A percentile compares a stretch with the other conserved stretches of the same genome.
Conservation (phyloP, 192 early-diverging fungal genomes). For the Entophlyctis luteolus region DNA sequence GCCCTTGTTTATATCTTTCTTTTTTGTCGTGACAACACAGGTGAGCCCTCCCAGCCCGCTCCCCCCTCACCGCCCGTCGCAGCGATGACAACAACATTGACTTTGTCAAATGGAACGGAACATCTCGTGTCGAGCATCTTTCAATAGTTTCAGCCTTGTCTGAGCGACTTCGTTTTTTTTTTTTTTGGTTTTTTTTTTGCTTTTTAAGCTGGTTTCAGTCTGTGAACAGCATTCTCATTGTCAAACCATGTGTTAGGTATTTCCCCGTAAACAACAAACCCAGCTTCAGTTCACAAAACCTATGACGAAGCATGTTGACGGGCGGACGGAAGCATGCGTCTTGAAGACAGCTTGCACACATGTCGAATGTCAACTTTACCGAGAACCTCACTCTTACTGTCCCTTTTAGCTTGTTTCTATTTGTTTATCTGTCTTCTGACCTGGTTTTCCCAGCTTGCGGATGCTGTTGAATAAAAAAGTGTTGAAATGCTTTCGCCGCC, state of each 20-base stretch:
- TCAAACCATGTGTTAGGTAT: neutral
- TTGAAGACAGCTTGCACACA: neutral
- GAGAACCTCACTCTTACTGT: neutral
- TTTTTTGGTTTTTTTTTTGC: neutral
- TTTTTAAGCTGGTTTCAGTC: neutral
- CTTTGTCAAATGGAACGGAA: neutral
- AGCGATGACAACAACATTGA: neutral
- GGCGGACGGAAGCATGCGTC: conserved; percentile 15
- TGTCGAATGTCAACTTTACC: conserved; percentile 18
- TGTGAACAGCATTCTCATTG: neutral
- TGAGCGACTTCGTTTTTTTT: neutral
- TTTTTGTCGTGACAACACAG: too few species aligned
- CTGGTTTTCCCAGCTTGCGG: too few species aligned
- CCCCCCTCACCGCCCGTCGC: neutral
- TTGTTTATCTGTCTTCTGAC: neutral
- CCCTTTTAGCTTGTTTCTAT: neutral
- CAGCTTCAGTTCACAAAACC: neutral
- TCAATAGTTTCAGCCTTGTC: neutral
- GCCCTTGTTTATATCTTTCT: too few species aligned
- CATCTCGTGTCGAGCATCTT: conserved; percentile 1
- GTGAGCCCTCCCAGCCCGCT: neutral
- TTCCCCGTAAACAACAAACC: neutral
- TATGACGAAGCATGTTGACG: conserved; percentile 9
- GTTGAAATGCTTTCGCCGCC: too few species aligned
- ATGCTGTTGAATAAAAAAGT: too few species aligned